Percentiles rank a stretch among this genome's conserved stretches.
Evolutionary conservation across 2,329 filamentous ascomycete species (phyloP).

Genomic region (Monilinia vaccinii-corymbosi): DNA sequence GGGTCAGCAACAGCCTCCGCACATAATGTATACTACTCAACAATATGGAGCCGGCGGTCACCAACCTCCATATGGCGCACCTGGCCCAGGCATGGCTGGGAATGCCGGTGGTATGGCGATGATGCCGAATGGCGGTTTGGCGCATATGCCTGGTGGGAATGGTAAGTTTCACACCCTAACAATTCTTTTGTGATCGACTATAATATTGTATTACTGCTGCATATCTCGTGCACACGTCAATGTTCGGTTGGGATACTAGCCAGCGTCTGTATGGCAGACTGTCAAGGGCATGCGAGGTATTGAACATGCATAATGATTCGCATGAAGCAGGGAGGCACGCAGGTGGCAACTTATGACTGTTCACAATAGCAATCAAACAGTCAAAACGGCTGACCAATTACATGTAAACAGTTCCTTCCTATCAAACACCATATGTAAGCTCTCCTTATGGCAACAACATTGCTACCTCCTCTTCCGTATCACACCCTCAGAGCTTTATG

Average conservation of each 20-base stretch:
- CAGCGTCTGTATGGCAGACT: neutral
- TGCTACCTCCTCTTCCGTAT: slow-evolving; percentile 31
- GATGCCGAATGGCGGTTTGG: slow-evolving; percentile 42
- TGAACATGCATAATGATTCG: neutral
- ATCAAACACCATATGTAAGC: slow-evolving; percentile 48
- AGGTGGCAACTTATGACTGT: slow-evolving; percentile 4
- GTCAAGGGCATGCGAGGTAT: neutral
- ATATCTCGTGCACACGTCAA: neutral
- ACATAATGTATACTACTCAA: slow-evolving; percentile 48
- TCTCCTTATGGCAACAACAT: slow-evolving; percentile 42
- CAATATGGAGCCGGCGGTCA: slow-evolving; percentile 21
- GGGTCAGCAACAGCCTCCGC: slow-evolving; percentile 30
- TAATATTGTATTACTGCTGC: neutral
- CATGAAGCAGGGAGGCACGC: neutral
- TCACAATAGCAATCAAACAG: slow-evolving; percentile 15
- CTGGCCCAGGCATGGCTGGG: slow-evolving; percentile 23
- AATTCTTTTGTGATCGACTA: neutral
- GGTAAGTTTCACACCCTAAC: slow-evolving; percentile 26
- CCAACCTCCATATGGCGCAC: slow-evolving; percentile 22
- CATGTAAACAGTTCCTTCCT: slow-evolving; percentile 40
- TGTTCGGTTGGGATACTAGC: neutral
- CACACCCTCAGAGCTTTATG: slow-evolving; percentile 47
- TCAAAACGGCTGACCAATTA: slow-evolving; percentile 21
- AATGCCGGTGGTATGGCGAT: slow-evolving; percentile 37
- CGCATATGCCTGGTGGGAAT: slow-evolving; percentile 27